Conservation (phyloP, 768 basidiomycete genomes). For the Tricholoma saponaceum region DNA sequence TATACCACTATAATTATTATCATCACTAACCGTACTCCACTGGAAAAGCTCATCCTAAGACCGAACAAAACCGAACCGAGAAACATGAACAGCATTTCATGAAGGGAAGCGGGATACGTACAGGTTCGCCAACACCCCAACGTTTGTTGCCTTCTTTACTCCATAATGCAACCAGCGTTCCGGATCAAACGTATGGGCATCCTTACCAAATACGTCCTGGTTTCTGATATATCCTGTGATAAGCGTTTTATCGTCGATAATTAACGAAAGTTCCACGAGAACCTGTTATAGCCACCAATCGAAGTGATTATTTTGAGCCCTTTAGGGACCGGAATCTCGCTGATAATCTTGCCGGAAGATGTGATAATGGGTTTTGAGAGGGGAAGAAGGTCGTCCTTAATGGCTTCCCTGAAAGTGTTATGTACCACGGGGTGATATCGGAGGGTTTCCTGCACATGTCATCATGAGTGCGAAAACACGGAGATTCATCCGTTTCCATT, state of each 20-base stretch:
- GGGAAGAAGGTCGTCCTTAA: constrained; percentile 53
- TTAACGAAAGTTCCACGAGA: neutral
- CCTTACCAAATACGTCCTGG: constrained; percentile 41
- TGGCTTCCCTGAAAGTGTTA: constrained; percentile 34
- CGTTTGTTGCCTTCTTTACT: constrained; percentile 36
- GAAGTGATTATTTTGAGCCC: constrained; percentile 47
- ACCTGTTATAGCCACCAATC: constrained; percentile 54
- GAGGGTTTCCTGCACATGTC: constrained; percentile 35
- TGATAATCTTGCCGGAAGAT: constrained; percentile 38
- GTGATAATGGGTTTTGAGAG: constrained; percentile 49
- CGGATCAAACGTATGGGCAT: constrained; percentile 43
- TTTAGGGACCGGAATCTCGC: constrained; percentile 46
- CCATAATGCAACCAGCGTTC: constrained; percentile 44
- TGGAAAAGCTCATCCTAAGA: constrained; percentile 26
- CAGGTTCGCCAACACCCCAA: constrained; percentile 49
- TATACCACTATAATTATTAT: neutral
- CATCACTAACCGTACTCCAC: constrained; percentile 25
- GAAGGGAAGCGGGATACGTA: constrained; percentile 16
- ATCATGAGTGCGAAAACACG: neutral
- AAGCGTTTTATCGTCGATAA: neutral
- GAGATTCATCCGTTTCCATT: neutral
- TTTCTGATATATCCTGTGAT: constrained; percentile 23
- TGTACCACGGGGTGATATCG: constrained; percentile 39
- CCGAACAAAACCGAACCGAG: constrained; percentile 1
- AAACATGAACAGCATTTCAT: neutral